A percentile compares a stretch with the other conserved stretches of the same genome.
Conservation (phyloP, 331 rosid genomes). For the Erythrophleum ivorense region DNA sequence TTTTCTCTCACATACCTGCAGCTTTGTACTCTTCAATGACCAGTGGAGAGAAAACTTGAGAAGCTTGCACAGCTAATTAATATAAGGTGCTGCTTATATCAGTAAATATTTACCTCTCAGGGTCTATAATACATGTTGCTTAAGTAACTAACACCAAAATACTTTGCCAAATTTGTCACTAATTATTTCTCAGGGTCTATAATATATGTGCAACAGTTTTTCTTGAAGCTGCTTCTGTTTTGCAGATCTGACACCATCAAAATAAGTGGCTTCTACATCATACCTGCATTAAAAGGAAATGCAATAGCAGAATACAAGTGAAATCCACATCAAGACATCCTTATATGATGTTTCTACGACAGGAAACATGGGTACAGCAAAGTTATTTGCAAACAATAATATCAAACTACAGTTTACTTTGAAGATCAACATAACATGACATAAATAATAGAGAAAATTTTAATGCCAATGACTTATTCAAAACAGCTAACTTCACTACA, state of each 20-base stretch:
- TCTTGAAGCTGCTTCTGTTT: constrained; percentile 83
- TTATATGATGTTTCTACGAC: constrained; percentile 24
- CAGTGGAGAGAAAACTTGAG: no score
- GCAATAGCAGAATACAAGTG: constrained; percentile 11
- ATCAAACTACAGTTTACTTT: background rate
- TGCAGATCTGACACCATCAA: constrained; percentile 83
- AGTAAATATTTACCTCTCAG: no score
- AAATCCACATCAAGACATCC: background rate
- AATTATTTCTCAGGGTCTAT: no score
- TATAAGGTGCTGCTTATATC: no score
- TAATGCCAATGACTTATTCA: background rate
- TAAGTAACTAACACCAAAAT: no score
- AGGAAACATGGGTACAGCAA: constrained; percentile 27
- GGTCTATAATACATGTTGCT: no score
- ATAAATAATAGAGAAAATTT: background rate
- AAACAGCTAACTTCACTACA: no score
- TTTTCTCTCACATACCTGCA: no score
- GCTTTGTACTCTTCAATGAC: no score
- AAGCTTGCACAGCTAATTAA: no score
- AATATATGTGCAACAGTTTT: constrained; percentile 57
- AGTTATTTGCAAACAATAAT: background rate
- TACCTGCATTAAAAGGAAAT: constrained; percentile 54
- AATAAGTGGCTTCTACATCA: constrained; percentile 82
- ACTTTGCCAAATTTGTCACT: no score
- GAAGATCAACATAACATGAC: background rate